Base-by-base conservation (phyloP, 352 stramenopile species). In the Globisporangium viniferum region DNA sequence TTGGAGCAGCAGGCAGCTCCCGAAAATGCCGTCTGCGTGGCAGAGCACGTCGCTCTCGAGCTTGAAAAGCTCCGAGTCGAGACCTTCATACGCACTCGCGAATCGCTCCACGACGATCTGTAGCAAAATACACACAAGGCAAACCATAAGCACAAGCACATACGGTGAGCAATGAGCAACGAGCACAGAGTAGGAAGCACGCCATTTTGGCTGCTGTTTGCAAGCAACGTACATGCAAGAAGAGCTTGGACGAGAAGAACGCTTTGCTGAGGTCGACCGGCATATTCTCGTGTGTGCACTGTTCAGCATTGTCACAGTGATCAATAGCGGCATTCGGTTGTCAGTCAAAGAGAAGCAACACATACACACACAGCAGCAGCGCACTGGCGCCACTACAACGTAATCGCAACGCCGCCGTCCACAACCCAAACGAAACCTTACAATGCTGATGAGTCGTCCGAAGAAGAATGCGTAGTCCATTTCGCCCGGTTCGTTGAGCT, bases 91-190 rank as follows among this genome's bases (percentile, higher is more conserved):
- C 15, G 76, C 75, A 22, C 73, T 71, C 1, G 79, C 81, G 36
- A 92, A 84, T n/a, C 84, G 77, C 64, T 90, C 73, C 3, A 89
- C 81, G 41, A 90, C 56, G 35, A 93, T 66, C 86, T 94, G 27
- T 18, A 44, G 51, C 5, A 7, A 33, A 57, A 27, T 44, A 27
- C 9, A 35, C 3, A 27, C 4, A 27, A 20, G 15, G 15, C 27
- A 39, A 10, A 15, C 24, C 24, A 49, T 4, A 20, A 58, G 27
- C 33, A 53, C 66, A 20, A 58, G 27, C 24, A 53, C 66, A 22
- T n/a, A 56, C 15, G 6, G 12, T 53, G 27, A 20, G 8, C 15
- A 55, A 10, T 35, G 4, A 33, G 18, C 36, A 3, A 44, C 36
- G 12, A 44, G 18, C 22, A 69, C 35, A 29, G 18, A 59, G 7